Base-by-base conservation (phyloP, 1,284 basidiomycete species). In the Chalciporus sp. region DNA sequence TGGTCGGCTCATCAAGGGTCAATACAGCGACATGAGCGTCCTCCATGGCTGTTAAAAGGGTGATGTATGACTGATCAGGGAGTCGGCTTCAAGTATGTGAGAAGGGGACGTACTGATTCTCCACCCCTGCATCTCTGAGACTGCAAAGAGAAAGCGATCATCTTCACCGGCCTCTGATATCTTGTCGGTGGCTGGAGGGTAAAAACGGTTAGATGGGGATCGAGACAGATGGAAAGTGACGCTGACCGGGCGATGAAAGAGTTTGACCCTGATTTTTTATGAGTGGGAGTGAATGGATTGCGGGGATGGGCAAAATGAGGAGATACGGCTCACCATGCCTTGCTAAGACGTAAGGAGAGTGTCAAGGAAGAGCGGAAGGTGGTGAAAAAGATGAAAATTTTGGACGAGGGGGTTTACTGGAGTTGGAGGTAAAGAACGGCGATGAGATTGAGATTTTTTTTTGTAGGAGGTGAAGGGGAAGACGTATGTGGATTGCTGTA, bases 91-190 rank as follows among this genome's bases (percentile, higher is more conserved):
- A 6, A 11, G 35, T 37, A 52, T 49, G 20, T 40, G 47, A 51
- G 23, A 16, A 26, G 17, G 16, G 47, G 7, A 81, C 95, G 74
- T 66, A 98, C 96, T 89, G 75, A 98, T 92, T 74, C 97, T 83
- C 97, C 97, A 99, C 63, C 97, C 97, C 75, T 99, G 97, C 97
- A 99, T 99, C 77, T 98, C 95, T 42, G 92, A 90, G 47, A 98
- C 81, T 10, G 85, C 91, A 72, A 89, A 98, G 58, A 84, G 74
- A 72, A 88, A 90, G 58, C 86, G 84, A 60, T 82, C 84, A 82
- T 96, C 88, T 64, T 81, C 81, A 53, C 94, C 95, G 33, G 80
- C 74, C 60, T 90, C 84, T 29, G 92, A 90, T 70, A 83, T 84
- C 83, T 98, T 99, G 62, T 88, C 85, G 55, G 89, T 94, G 44